Base-by-base conservation (phyloP, 805 yeast species). In the Candida succiphila region DNA sequence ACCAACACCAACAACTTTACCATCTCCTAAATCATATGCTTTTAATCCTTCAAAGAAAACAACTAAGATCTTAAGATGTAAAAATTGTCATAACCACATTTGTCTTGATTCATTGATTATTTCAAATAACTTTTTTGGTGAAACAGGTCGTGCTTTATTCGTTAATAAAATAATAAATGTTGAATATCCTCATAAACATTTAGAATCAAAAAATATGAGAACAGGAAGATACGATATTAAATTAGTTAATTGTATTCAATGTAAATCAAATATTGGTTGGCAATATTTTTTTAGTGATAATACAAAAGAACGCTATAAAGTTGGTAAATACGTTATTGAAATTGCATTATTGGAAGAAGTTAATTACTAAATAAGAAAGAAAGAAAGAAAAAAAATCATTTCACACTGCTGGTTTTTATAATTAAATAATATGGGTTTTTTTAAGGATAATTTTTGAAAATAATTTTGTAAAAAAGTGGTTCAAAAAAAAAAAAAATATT, bases 301-400 rank as follows among this genome's bases (percentile, higher is more conserved):
- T 22, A 37, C 40, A 6, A 38, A 44, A 18, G 55, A 58, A 37
- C 49, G 42, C 28, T 57, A 57, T 33, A 58, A 58, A 34, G 52
- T 50, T 36, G 54, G 54, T n/a, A 44, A 56, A 22, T 58, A 37
- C 33, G 61, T 58, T 20, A 49, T 58, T 33, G 63, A 58, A 39
- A 33, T 43, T n/a, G 44, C 38, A 15, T 35, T 41, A 17, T 35
- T 52, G 23, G 55, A 51, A 36, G 49, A 39, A 27, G 49, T 40
- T 27, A 49, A 44, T 17, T 27, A 3, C n/a, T 16, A 14, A 15
- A 7, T 29, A 14, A 23, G n/a, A n/a, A n/a, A n/a, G n/a, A n/a
- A n/a, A n/a, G n/a, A n/a, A n/a, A n/a, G n/a, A n/a, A n/a, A n/a
- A 16, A 12, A 17, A 22, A 13, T 21, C 25, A 14, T 30, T 13